A percentile compares a stretch with the other conserved stretches of the same genome.
Conservation (phyloP, 805 yeast genomes). For the Millerozyma acaciae region DNA sequence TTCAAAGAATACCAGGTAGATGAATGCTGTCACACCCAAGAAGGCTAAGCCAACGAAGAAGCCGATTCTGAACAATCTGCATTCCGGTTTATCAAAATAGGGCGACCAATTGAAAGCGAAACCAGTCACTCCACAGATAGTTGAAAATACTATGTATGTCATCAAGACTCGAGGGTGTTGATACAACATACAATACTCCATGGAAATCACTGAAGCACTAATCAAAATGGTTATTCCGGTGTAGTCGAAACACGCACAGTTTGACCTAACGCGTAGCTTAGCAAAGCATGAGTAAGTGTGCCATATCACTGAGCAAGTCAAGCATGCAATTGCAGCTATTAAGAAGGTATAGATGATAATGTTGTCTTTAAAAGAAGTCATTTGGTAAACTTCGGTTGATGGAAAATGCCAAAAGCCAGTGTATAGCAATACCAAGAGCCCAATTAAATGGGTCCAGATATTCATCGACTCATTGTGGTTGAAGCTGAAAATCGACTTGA, state of each 20-base stretch:
- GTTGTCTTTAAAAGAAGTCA: conserved; percentile 41
- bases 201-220: conserved; percentile 82
- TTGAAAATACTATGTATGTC: conserved; percentile 56
- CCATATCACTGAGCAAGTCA: conserved; percentile 79
- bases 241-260: conserved; percentile 91
- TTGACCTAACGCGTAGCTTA: conserved; percentile 54
- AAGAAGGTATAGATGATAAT: conserved; percentile 61
- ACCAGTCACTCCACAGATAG: conserved; percentile 67
- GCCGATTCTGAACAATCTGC: conserved; percentile 70
- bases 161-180: conserved; percentile 49
- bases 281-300: conserved; percentile 86
- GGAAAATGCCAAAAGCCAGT: conserved; percentile 65
- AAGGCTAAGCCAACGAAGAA: conserved; percentile 78
- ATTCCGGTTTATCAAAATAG: conserved; percentile 81
- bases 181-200: conserved; percentile 76
- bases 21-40: conserved; percentile 66
- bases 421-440: conserved; percentile 56
- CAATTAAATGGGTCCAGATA: conserved; percentile 88
- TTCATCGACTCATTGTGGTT: conserved; percentile 87
- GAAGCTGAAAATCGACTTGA: conserved; percentile 52
- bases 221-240: conserved; percentile 90
- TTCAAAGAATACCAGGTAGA: conserved; percentile 50
- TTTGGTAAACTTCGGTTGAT: conserved; percentile 43
- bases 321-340: conserved; percentile 69
- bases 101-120: conserved; percentile 89